Conservation (phyloP, 768 basidiomycete genomes). For the Collybia mongolica region DNA sequence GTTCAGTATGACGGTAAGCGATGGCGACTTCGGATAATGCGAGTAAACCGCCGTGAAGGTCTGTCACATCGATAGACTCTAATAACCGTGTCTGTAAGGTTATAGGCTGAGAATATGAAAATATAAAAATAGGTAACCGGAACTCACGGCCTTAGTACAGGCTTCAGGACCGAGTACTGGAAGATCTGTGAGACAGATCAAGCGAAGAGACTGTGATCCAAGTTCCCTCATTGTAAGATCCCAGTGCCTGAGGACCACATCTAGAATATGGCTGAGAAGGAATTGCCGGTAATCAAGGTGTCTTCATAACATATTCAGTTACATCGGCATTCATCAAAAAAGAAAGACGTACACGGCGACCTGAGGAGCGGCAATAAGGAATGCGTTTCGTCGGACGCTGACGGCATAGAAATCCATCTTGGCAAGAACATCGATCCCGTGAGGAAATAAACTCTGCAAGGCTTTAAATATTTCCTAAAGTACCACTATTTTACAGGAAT, state of each 20-base stretch:
- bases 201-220: constrained; percentile 71
- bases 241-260: constrained; percentile 86
- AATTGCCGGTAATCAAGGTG: constrained; percentile 71
- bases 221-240: constrained; percentile 77
- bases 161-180: constrained; percentile 47
- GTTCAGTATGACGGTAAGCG: constrained; percentile 42
- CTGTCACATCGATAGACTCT: constrained; percentile 61
- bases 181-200: constrained; percentile 65
- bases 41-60: constrained; percentile 82
- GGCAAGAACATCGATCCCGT: constrained; percentile 90
- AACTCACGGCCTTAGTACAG: constrained; percentile 47
- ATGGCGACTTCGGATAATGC: constrained; percentile 71
- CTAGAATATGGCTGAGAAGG: constrained; percentile 71
- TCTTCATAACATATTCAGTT: constrained; percentile 37
- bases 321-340: background rate
- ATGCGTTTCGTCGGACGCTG: constrained; percentile 80
- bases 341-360: constrained; percentile 72
- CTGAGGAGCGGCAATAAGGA: constrained; percentile 79
- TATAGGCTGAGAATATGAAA: background rate
- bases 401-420: constrained; percentile 96
- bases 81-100: constrained; percentile 50
- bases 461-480: constrained; percentile 6
- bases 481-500: background rate
- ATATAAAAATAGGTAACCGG: constrained; percentile 1
- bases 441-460: constrained; percentile 78